phyloP scores from a whole-genome alignment of 371 early-diverging fungal genomes.

The Rhizopus stolonifer region DNA sequence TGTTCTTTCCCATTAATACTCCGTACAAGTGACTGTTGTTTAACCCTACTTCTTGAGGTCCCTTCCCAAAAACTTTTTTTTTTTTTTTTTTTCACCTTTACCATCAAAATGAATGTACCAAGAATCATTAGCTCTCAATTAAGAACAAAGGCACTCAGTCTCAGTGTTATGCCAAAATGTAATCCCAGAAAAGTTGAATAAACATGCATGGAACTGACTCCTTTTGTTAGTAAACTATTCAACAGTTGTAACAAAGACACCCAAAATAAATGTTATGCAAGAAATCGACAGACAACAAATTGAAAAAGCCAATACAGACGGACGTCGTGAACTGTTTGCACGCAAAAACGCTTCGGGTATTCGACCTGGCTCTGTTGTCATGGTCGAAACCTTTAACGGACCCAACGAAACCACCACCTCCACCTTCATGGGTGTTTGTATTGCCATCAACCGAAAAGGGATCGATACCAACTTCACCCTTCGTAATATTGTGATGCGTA shows the following conservation, averaged over 20 bases:
- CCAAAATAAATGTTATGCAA: constrained; percentile 70
- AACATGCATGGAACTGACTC: background rate
- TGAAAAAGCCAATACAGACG: constrained; percentile 59
- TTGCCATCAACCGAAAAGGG: constrained; percentile 80
- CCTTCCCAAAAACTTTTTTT: constrained; percentile 5
- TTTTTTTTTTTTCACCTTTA: background rate
- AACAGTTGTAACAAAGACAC: constrained; percentile 39
- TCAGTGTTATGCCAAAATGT: constrained; percentile 1
- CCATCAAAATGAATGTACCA: background rate
- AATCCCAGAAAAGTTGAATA: background rate
- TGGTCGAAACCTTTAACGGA: constrained; percentile 73
- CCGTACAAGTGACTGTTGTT: background rate
- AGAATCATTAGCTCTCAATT: background rate
- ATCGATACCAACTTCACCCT: constrained; percentile 77
- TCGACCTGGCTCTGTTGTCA: constrained; percentile 69
- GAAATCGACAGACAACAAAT: constrained; percentile 61
- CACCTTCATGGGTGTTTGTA: constrained; percentile 77
- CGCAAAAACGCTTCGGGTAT: constrained; percentile 55
- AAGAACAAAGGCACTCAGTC: background rate
- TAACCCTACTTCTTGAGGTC: background rate
- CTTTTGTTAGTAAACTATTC: constrained; percentile 4
- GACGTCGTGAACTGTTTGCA: constrained; percentile 59
- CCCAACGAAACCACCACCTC: constrained; percentile 66
- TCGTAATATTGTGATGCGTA: constrained; percentile 78
- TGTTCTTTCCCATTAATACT: background rate